A percentile compares a stretch with the other conserved stretches of the same genome.
These are phyloP conservation scores for Metschnikowia baotianmanensis DNA, from an alignment of 805 yeast species.

Conservation along the genomic window DNA sequence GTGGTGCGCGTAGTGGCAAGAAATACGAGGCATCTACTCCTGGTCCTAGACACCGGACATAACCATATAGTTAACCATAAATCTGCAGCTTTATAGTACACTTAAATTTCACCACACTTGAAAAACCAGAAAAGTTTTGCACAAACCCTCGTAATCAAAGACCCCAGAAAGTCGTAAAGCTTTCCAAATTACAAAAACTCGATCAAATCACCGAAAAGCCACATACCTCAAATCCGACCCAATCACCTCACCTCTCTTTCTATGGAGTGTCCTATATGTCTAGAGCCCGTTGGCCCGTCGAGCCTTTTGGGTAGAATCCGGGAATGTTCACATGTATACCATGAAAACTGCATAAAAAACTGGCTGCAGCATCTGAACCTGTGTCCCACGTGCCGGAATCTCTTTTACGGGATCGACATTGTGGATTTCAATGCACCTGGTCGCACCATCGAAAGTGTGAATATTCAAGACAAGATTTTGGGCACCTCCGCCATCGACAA, in stretches of 20 bases:
- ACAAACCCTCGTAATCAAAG: no score
- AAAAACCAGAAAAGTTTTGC: neutral
- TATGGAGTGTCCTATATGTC: slow-evolving; percentile 58
- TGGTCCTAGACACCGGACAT: no score
- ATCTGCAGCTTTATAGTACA: no score
- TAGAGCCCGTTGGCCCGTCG: slow-evolving; percentile 29
- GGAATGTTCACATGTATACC: slow-evolving; percentile 54
- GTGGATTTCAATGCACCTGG: slow-evolving; percentile 19
- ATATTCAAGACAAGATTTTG: slow-evolving; percentile 31
- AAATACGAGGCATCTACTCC: no score
- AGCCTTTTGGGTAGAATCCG: slow-evolving; percentile 26
- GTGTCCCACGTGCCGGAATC: slow-evolving; percentile 61
- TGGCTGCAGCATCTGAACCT: slow-evolving; percentile 59
- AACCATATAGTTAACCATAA: no score
- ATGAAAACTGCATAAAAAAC: slow-evolving; percentile 50
- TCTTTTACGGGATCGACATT: slow-evolving; percentile 39
- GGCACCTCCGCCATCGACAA: slow-evolving; percentile 36
- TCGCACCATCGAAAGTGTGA: slow-evolving; percentile 12
- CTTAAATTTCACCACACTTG: no score
- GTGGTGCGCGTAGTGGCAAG: no score
- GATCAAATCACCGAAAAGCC: neutral
- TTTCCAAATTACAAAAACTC: no score
- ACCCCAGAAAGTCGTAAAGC: no score
- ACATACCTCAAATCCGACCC: neutral
- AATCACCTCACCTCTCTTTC: neutral